Conservation (phyloP, 2,329 filamentous ascomycete species). For the Phaeomoniella chlamydospora region DNA sequence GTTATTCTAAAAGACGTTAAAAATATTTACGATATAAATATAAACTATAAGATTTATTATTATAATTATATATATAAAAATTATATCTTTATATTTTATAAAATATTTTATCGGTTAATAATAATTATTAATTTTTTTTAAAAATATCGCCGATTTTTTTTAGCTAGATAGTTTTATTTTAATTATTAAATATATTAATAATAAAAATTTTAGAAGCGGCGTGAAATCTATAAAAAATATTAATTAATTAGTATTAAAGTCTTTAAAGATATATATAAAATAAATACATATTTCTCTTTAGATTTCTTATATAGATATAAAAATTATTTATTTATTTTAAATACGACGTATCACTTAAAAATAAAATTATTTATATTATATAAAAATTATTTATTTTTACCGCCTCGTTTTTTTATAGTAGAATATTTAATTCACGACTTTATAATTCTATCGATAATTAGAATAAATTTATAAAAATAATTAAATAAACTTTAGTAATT, state of each 20-base stretch:
- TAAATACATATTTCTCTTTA: background rate
- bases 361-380: constrained; percentile 11
- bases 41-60: too few species aligned
- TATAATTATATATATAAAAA: too few species aligned
- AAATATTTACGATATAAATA: too few species aligned
- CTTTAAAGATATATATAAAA: background rate
- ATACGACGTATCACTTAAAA: constrained; percentile 11
- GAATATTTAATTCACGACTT: too few species aligned
- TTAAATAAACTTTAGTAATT: too few species aligned
- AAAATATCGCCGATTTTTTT: constrained; percentile 60
- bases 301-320: background rate
- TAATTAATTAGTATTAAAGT: background rate
- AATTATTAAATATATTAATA: constrained; percentile 90
- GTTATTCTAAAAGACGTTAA: too few species aligned
- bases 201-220: constrained; percentile 78
- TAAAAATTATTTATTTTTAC: background rate
- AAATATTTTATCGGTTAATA: constrained; percentile 56
- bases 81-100: constrained; percentile 64
- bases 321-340: background rate
- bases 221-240: constrained; percentile 53
- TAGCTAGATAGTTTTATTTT: constrained; percentile 74
- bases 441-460: too few species aligned
- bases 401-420: background rate
- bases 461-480: too few species aligned
- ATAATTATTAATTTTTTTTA: constrained; percentile 65